Percentiles rank a stretch among this genome's conserved stretches.
Evolutionary conservation across 441 rosid species (phyloP).

Genomic region (Metrosideros polymorpha): DNA sequence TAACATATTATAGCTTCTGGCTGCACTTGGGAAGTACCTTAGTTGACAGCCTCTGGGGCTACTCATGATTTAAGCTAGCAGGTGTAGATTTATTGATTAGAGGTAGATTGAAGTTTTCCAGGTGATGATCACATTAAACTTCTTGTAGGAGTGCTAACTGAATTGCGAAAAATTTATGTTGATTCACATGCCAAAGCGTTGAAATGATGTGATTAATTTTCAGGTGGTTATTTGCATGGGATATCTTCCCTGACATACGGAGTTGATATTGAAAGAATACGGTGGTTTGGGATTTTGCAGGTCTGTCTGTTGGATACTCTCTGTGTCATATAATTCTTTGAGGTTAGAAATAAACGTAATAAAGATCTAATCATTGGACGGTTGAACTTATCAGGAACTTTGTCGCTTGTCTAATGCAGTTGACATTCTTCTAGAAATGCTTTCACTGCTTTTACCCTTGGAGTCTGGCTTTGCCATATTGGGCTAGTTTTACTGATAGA

Average conservation of each 20-base stretch:
- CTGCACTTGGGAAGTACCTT: background rate
- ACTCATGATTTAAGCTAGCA: background rate
- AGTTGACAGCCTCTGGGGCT: background rate
- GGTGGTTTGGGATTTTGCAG: conserved; percentile 12
- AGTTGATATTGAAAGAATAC: conserved; percentile 8
- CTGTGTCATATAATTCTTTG: background rate
- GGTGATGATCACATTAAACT: background rate
- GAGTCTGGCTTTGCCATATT: background rate
- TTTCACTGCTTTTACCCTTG: background rate
- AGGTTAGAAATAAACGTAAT: background rate
- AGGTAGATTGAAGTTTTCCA: background rate
- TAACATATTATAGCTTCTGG: background rate
- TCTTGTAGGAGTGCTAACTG: background rate
- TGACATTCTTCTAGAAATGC: background rate
- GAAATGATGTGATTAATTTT: background rate
- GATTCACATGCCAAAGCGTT: background rate
- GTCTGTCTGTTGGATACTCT: background rate
- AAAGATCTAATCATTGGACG: background rate
- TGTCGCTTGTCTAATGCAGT: background rate
- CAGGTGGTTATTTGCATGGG: conserved; percentile 13
- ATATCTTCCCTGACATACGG: conserved; percentile 6
- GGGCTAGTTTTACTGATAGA: background rate
- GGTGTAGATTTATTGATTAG: background rate
- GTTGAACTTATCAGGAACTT: background rate
- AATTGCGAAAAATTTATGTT: background rate